Evolutionary conservation across 352 stramenopile genomes (phyloP), one percentile per base, ranked within the genome.

Genomic region (Achlya hypogyna): DNA sequence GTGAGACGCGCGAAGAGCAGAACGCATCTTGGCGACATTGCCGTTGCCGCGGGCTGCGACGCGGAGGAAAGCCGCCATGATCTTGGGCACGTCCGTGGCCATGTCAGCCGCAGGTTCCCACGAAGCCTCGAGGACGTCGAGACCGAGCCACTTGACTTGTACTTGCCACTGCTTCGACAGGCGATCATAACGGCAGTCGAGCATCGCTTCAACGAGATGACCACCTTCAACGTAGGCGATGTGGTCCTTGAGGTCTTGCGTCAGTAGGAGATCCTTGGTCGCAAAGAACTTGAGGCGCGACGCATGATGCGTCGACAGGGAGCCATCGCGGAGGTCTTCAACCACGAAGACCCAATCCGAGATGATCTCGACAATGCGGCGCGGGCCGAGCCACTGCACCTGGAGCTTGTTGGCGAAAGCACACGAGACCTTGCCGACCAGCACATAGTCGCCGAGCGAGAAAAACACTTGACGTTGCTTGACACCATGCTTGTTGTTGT

Each of bases 71-170:
- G 6, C 38, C 38, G 38, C 38, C 38, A 45, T 45, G 38, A 45
- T 45, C 38, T 45, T 45, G 38, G 38, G 38, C 6, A 45, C 38
- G 38, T 45, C 38, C 38, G 38, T 45, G 38, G 38, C 38, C 38
- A 45, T 45, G 38, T 45, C 38, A 9, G 38, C 38, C 38, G 66
- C 59, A 20, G 53, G 62, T 52, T 75, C 62, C 71, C 63, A 73
- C 2, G 63, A 65, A 6, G 56, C 32, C 51, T 75, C 62, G 22
- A 67, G 31, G 31, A 71, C 71, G 16, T 75, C 71, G 4, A 75
- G 49, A 23, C 71, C 71, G 31, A 69, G 45, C 66, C 66, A 73
- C 35, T 75, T 64, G 34, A 73, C 62, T 18, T 62, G 27, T 12
- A 72, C 31, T 53, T 73, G 43, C 53, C 65, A 72, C 6, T 45